Evolutionary conservation across 129 eudicot species (phyloP), one percentile per base, ranked within the genome.

Genomic region (Logfia minima): DNA sequence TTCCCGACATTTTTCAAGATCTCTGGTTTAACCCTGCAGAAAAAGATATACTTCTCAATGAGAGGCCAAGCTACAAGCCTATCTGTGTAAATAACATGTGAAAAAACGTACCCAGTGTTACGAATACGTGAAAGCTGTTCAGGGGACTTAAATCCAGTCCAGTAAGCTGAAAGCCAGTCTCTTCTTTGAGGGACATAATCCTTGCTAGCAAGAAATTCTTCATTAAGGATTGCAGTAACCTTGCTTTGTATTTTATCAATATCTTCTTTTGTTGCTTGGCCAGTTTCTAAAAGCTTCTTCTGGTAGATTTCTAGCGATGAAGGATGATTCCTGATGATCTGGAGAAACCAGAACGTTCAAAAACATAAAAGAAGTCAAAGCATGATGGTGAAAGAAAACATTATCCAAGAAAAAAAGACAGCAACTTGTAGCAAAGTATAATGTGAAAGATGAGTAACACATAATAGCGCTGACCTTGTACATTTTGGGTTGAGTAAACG

Each of bases 101-200:
- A 22, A 26, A 69, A 24, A 58, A 77, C 34, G 24, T 91, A 94
- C 99, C 99, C 99, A 45, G 99, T 94, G 87, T 94, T 91, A 66
- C 99, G 93, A 71, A 94, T 85, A 51, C 99, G 97, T 35, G 99
- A 94, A 83, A 89, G 87, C 82, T 94, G 99, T 79, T 89, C 96
- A 13, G 99, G 99, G 63, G 97, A 91, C 84, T 94, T 94, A 63
- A 91, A 94, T 62, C 97, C 99, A 34, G 86, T 19, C 97, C 99
- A 94, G 75, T 85, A 94, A 71, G 99, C 98, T 21, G 99, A 89
- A 78, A 94, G 97, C 97, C 99, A 94, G 82, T 94, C 99, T 84
- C 99, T 87, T 70, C 84, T 85, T 62, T 86, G 84, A 32, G 97
- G 90, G 19, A 87, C 90, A 78, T 91, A 86, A 78, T 94, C 96